Base-by-base conservation (phyloP, 192 early-diverging fungal species). In the Powellomyces hirtus region DNA sequence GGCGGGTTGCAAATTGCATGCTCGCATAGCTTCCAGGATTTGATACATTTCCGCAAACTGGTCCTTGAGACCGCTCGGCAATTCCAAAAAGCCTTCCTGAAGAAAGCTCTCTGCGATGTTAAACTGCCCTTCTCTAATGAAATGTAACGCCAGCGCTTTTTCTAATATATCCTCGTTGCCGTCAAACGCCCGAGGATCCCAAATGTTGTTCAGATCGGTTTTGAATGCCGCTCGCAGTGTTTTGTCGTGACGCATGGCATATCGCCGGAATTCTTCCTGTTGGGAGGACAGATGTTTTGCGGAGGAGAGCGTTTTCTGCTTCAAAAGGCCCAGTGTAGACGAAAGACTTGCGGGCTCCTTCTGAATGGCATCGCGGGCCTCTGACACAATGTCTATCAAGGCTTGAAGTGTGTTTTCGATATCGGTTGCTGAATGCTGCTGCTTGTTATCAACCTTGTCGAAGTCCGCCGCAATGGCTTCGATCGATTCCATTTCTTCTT, bases 91-190 rank as follows among this genome's bases (percentile, higher is more conserved):
- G 44, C 72, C 64, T 57, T 85, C 84, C 27, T 30, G 33, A 30
- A 82, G 75, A 74, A 93, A 94, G 22, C 70, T 70, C 14, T 88
- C 78, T 2, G 89, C 91, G 26, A 95, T 68, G 33, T 86, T 88
- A 77, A 97, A 97, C 42, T 90, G 84, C 18, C 95, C 95, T 75
- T 80, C 87, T 14, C 91, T 83, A 46, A 97, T 84, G 67, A 96
- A 91, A 62, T 96, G 93, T 56, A 80, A 63, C 10, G 86, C 82
- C 14, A 96, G 75, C 4, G 90, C 77, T 45, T 76, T 79, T 58
- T 80, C 72, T 38, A 97, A 72, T 30, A 88, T 73, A 1, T 81
- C 63, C 4, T 84, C 84, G 64, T 90, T 90, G 22, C 81, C 80
- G 53, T 86, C 90, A 57, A 97, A 90, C 22, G 91, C 91, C 42